Conservation (phyloP, 768 basidiomycete genomes). For the Trametes cinnabarina region DNA sequence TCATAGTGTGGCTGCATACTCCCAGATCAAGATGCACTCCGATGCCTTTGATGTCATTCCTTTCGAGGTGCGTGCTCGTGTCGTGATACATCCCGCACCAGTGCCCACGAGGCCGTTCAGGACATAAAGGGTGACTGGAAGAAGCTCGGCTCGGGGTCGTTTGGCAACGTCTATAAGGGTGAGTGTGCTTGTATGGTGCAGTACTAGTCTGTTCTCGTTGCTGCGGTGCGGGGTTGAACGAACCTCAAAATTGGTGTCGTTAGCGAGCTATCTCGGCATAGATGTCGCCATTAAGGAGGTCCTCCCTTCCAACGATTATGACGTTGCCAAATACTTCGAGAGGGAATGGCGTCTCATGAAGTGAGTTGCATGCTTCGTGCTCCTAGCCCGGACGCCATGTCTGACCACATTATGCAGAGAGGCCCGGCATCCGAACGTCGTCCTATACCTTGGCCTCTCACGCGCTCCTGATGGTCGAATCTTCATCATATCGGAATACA, state of each 20-base stretch:
- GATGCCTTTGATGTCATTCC: constrained; percentile 89
- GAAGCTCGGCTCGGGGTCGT: constrained; percentile 88
- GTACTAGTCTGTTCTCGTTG: not conserved
- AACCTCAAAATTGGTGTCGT: constrained; percentile 1
- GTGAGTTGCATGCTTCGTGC: constrained; percentile 32
- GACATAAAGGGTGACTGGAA: constrained; percentile 88
- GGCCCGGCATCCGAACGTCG: constrained; percentile 89
- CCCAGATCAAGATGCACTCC: constrained; percentile 36
- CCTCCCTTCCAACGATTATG: constrained; percentile 85
- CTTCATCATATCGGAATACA: constrained; percentile 93
- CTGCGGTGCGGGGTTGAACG: not conserved
- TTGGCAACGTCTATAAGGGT: constrained; percentile 92
- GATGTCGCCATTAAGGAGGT: constrained; percentile 98
- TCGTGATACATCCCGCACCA: not conserved
- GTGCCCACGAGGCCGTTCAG: constrained; percentile 36
- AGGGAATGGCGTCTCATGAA: constrained; percentile 99
- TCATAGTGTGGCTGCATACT: not conserved
- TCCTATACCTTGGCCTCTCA: constrained; percentile 88
- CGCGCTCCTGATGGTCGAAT: constrained; percentile 84
- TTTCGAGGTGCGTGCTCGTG: constrained; percentile 56
- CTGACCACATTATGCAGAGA: constrained; percentile 42
- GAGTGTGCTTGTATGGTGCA: constrained; percentile 24
- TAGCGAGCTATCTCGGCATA: constrained; percentile 89
- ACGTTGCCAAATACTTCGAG: constrained; percentile 96
- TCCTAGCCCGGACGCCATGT: not conserved